Conservation (phyloP, 169 alveolate genomes). For the Hepatocystis sp. region DNA sequence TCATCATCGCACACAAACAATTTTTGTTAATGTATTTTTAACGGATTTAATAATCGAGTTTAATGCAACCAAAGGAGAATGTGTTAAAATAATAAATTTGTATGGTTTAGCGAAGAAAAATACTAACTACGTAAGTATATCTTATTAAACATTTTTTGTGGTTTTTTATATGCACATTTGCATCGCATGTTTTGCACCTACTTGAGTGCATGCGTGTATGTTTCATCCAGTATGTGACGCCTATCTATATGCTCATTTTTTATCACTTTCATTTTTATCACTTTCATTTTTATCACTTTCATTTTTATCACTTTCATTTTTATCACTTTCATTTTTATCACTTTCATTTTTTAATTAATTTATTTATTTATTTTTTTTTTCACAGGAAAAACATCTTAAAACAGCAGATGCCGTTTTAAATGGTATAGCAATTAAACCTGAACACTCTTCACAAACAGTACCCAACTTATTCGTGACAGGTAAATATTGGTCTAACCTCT, state of each 20-base stretch:
- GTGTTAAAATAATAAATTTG: constrained; percentile 71
- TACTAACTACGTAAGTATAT: constrained; percentile 14
- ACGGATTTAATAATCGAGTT: constrained; percentile 76
- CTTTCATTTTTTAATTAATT: too few relatives aligned
- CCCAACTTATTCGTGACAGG: constrained; percentile 61
- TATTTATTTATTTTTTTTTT: too few relatives aligned
- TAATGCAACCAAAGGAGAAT: constrained; percentile 44
- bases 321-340: too few relatives aligned
- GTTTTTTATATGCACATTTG: background rate
- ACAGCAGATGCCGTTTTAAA: constrained; percentile 25
- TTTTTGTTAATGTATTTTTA: constrained; percentile 76
- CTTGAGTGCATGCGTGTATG: too few relatives aligned
- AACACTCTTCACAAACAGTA: background rate
- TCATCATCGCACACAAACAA: constrained; percentile 51
- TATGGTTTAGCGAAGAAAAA: constrained; percentile 20
- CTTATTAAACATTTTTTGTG: background rate
- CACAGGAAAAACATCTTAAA: constrained; percentile 1
- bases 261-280: too few relatives aligned
- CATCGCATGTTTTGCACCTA: background rate
- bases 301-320: too few relatives aligned
- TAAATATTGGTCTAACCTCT: constrained; percentile 60
- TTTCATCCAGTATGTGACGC: too few relatives aligned
- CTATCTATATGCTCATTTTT: too few relatives aligned
- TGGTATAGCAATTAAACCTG: constrained; percentile 48
- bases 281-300: too few relatives aligned